Base-by-base conservation (phyloP, 2,329 filamentous ascomycete genomes). In the Dactylellina cionopaga region DNA sequence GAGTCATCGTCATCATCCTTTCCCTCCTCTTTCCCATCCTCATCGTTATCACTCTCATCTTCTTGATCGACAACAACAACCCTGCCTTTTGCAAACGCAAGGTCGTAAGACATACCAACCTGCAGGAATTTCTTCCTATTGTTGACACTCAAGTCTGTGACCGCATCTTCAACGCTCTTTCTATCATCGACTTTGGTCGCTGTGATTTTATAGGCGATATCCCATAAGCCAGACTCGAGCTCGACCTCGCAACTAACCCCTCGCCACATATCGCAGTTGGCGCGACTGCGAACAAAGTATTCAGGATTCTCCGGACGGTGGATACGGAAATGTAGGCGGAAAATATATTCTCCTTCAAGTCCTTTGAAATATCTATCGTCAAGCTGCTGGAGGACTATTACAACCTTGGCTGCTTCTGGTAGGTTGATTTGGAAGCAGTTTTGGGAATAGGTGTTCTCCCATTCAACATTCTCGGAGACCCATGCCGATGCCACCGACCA, bases 211-310 rank as follows among this genome's bases (percentile, higher is more conserved):
- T 94, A 85, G 19, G 92, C 83, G 3, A 96, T 87, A 5, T 86
- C 87, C 80, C 96, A 96, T 43, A 85, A 87, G 9, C 92, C 92
- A 0, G 89, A 85, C 17, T 91, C 87, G 24, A 96, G 86, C 33
- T 89, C 84, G 6, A 95, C 83, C 79, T 95, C 92, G 0, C 90
- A 88, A 54, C 89, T 92, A 37, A 92, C 89, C 0, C 89, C 91
- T 5, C 92, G 88, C 19, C 84, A 87, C 86, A 92, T 91, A 17
- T 66, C 55, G 35, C 64, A 70, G 22, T 76, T 76, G 9, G 75
- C 44, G 3, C 74, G 70, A 19, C 75, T 76, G 39, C 75, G 69
- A 9, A 75, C 58, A 41, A 77, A 71, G 33, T 77, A 77, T 33
- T 77, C 82, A 1, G 82, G 83, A 1, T 81, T 79, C n/a, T 82